phyloP scores from a whole-genome alignment of 129 eudicot species.

The Scalesia atractyloides region DNA sequence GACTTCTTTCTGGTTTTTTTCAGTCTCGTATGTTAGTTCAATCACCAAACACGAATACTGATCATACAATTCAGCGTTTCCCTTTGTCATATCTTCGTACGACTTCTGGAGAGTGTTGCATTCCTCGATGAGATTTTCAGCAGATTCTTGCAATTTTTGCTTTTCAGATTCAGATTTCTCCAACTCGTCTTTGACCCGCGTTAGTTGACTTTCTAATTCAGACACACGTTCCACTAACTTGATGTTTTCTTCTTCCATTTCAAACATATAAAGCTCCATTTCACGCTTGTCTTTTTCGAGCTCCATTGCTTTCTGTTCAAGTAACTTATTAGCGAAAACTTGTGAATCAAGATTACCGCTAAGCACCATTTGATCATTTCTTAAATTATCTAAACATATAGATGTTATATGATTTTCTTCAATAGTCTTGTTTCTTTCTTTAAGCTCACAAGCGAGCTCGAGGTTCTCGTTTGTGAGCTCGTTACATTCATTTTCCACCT shows the following conservation, averaged over 20 bases:
- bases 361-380: constrained; percentile 48
- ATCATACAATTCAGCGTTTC: constrained; percentile 46
- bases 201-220: constrained; percentile 47
- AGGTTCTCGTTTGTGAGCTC: constrained; percentile 74
- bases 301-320: constrained; percentile 45
- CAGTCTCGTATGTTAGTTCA: constrained; percentile 50
- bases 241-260: constrained; percentile 59
- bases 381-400: constrained; percentile 57
- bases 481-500: constrained; percentile 62
- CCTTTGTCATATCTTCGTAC: constrained; percentile 49
- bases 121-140: constrained; percentile 47
- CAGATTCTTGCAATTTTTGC: constrained; percentile 53
- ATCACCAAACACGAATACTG: constrained; percentile 41
- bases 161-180: constrained; percentile 42
- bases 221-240: constrained; percentile 38
- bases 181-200: constrained; percentile 30
- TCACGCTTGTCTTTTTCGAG: constrained; percentile 43
- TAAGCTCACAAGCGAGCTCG: constrained; percentile 54
- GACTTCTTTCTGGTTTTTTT: constrained; percentile 48
- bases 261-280: constrained; percentile 43
- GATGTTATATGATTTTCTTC: constrained; percentile 50
- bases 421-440: constrained; percentile 45
- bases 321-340: constrained; percentile 54
- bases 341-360: constrained; percentile 53
- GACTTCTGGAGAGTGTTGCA: constrained; percentile 44